Percentiles rank a stretch among this genome's conserved stretches.
phyloP scores from a whole-genome alignment of 1,284 basidiomycete genomes.

The Cutaneotrichosporon dermatis region DNA sequence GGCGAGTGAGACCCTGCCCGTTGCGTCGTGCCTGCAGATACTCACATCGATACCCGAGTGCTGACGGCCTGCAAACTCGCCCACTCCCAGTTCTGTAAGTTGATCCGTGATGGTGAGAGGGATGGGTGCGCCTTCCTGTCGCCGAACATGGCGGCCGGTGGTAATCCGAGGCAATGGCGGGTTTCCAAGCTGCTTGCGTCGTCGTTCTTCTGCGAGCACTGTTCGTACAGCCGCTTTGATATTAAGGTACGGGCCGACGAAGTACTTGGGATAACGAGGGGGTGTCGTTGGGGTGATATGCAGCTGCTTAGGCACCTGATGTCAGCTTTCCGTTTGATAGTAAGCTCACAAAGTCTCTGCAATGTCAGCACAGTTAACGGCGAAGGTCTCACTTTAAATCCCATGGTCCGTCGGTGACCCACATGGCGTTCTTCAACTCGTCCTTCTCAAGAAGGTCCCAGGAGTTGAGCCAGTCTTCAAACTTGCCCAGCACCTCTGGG shows the following conservation, averaged over 20 bases:
- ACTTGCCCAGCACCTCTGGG: conserved; percentile 60
- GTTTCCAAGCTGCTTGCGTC: background rate
- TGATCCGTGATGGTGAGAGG: conserved; percentile 45
- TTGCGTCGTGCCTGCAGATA: conserved; percentile 24
- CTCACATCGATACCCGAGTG: conserved; percentile 85
- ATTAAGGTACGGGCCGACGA: conserved; percentile 45
- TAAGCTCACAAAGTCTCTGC: conserved; percentile 36
- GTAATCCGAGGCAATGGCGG: conserved; percentile 34
- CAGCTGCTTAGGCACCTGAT: conserved; percentile 46
- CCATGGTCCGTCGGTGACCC: conserved; percentile 54
- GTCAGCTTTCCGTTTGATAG: conserved; percentile 1
- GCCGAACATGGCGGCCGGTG: conserved; percentile 13
- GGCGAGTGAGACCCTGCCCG: background rate
- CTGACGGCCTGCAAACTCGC: conserved; percentile 67
- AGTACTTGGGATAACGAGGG: conserved; percentile 34
- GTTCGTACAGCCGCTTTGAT: conserved; percentile 44
- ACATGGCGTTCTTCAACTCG: conserved; percentile 44
- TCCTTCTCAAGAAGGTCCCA: conserved; percentile 48
- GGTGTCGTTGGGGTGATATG: conserved; percentile 43
- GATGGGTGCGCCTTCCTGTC: conserved; percentile 4
- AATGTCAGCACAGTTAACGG: conserved; percentile 2
- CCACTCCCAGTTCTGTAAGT: conserved; percentile 45
- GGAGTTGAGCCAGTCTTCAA: conserved; percentile 62
- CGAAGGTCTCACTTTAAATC: conserved; percentile 40
- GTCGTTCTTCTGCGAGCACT: conserved; percentile 26